Base-by-base conservation (phyloP, 2,329 filamentous ascomycete genomes). In the Chaetomiaceae sp. region DNA sequence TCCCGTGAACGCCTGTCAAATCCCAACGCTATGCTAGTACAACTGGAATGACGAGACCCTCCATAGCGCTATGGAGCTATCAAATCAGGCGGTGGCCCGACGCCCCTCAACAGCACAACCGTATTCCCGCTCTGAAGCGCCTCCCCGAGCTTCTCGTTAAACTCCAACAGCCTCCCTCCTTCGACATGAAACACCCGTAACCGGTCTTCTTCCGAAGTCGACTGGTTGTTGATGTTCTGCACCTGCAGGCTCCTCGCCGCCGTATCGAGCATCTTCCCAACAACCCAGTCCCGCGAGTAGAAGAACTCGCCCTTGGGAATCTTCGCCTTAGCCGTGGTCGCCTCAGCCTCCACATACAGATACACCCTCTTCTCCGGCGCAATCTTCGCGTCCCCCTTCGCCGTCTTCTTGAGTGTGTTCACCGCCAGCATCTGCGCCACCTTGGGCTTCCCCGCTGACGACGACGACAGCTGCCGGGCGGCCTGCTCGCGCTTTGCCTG, bases 121-220 rank as follows among this genome's bases (percentile, higher is more conserved):
- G 89, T 96, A 62, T 98, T 91, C 1, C 93, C 93, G 56, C 79
- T 90, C 54, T 79, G 79, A 48, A 94, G 71, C 22, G 74, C 75
- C 42, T 74, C 73, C 4, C 88, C 89, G 45, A 95, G 73, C 71
- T 91, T 90, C 66, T 96, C 90, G 19, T 78, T 81, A 60, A 94
- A 98, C 50, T 93, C 90, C 53, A 98, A 66, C 52, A 98, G 65
- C 48, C 88, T 73, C 0, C 93, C 93, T 0, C 85, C 87, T 62
- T 98, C 90, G 0, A 98, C 87, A 63, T 97, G 90, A 60, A 95
- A 98, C 0, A 98, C 81, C 8, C 93, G 72, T 54, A 98, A 64
- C 65, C 85, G 85, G 49, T 89, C 83, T 62, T 85, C 82, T 68
- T 94, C 88, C 11, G 83, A 76, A 3, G 76, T 78, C 1, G 80